Evolutionary conservation across 176 grass and related monocot species (phyloP), one percentile per base, ranked within the genome.

Genomic region (Rhynchospora breviuscula): DNA sequence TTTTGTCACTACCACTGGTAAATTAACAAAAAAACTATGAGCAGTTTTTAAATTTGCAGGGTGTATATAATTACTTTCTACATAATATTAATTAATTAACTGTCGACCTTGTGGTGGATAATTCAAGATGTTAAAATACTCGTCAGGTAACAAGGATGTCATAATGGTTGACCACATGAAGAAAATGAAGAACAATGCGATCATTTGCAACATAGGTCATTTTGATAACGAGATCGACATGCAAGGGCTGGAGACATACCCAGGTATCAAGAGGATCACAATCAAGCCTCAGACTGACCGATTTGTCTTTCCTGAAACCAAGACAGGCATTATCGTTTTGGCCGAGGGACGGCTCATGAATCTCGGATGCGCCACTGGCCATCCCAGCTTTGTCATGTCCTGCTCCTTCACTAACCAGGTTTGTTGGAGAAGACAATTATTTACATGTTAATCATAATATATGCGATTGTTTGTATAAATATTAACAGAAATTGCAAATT

Each of bases 121-220:
- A 81, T 63, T 80, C 18, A 33, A 63, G 17, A 21, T 14, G 48
- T 46, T 4, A 12, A 65, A 51, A 53, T 26, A 54, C 52, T 12
- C 67, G 80, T 15, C 63, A 82, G 80, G 96, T 7, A 99, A 99
- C 91, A 99, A 99, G 88, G 96, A 99, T 84, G 91, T 99, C 80
- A 90, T 99, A 67, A 99, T 98, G 95, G 95, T 98, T 3, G 93
- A 93, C 69, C 88, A 98, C 88, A 98, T 98, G 95, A 95, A 86
- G 91, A 93, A 93, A 88, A 99, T 99, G 96, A 99, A 99, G 89
- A 99, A 95, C 91, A 99, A 99, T 25, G 96, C 96, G 23, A 95
- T 99, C 56, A 88, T 99, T 19, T 99, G 96, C 83, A 99, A 99
- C 88, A 93, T 99, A 31, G 96, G 96, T 7, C 96, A 99, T 77